Conservation (phyloP, 2,329 filamentous ascomycete genomes). For the Clarireedia homoeocarpa region DNA sequence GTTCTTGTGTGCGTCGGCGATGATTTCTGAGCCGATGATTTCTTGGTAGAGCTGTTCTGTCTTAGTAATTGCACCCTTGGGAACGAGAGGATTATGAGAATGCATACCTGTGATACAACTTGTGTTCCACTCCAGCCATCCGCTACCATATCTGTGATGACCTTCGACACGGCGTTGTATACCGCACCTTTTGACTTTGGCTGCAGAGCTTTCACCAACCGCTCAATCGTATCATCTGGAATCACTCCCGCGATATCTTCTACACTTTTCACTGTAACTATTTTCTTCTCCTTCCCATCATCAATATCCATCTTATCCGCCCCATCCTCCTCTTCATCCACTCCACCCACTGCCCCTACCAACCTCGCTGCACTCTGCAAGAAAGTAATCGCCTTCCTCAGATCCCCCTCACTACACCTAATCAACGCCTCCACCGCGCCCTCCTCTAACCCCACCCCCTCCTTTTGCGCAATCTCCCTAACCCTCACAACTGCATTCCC, state of each 20-base stretch:
- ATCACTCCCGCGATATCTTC: slow-evolving; percentile 97
- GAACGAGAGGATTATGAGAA: background rate
- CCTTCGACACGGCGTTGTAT: slow-evolving; percentile 68
- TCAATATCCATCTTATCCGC: slow-evolving; percentile 38
- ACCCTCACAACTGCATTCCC: slow-evolving; percentile 73
- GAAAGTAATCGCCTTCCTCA: slow-evolving; percentile 94
- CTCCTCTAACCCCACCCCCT: slow-evolving; percentile 67
- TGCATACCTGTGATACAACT: slow-evolving; percentile 66
- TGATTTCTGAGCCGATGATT: slow-evolving; percentile 74
- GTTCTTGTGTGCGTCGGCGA: slow-evolving; percentile 82
- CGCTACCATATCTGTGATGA: slow-evolving; percentile 84
- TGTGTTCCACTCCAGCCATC: slow-evolving; percentile 96
- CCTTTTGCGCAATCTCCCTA: slow-evolving; percentile 71
- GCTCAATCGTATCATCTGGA: slow-evolving; percentile 63
- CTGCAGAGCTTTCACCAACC: slow-evolving; percentile 67
- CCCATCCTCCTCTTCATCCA: slow-evolving; percentile 29
- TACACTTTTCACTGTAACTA: slow-evolving; percentile 69
- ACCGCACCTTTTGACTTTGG: slow-evolving; percentile 55
- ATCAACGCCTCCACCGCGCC: slow-evolving; percentile 81
- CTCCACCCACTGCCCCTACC: slow-evolving; percentile 57
- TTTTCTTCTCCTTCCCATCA: slow-evolving; percentile 55
- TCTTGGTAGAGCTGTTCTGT: slow-evolving; percentile 63
- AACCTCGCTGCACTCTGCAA: slow-evolving; percentile 88
- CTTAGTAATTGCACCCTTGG: too few species aligned
- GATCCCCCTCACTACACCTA: slow-evolving; percentile 82